These are phyloP conservation scores for Penicillium concentricum DNA, from an alignment of 2,329 filamentous ascomycete genomes.

Conservation along the genomic window DNA sequence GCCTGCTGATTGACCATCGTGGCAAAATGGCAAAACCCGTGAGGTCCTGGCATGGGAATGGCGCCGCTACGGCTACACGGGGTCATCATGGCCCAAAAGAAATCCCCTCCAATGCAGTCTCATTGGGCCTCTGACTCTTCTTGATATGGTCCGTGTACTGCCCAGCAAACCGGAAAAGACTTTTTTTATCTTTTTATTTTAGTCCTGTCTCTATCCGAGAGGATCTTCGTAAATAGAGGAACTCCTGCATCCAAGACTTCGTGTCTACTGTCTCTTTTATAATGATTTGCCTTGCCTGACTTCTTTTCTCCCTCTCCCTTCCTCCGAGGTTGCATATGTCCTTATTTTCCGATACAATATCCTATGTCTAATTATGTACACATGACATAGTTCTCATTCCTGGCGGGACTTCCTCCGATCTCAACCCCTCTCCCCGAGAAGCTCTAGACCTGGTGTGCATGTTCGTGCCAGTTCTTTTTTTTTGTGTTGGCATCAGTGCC, in stretches of 20 bases:
- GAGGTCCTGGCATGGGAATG: constrained; percentile 8
- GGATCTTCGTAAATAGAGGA: constrained; percentile 12
- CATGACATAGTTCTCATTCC: constrained; percentile 24
- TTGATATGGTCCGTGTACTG: constrained; percentile 20
- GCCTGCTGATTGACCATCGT: constrained; percentile 21
- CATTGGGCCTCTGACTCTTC: constrained; percentile 1
- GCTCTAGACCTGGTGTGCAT: background rate
- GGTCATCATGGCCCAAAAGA: constrained; percentile 1
- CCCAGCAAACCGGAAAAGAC: background rate
- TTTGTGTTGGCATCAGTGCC: background rate
- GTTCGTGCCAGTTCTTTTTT: background rate
- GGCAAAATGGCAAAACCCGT: constrained; percentile 11
- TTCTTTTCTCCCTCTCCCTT: background rate
- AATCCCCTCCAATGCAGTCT: constrained; percentile 4
- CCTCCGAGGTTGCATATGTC: constrained; percentile 4
- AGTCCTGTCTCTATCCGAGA: background rate
- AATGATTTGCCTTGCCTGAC: constrained; percentile 1
- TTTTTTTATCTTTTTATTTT: background rate
- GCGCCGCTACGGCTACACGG: constrained; percentile 12
- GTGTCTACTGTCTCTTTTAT: constrained; percentile 12
- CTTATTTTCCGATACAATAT: constrained; percentile 6
- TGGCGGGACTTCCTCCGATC: constrained; percentile 8
- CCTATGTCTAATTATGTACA: constrained; percentile 6
- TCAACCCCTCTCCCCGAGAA: constrained; percentile 4
- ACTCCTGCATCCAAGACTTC: constrained; percentile 2